Base-by-base conservation (phyloP, 176 grass and related monocot genomes). In the Aegilops bicornis region DNA sequence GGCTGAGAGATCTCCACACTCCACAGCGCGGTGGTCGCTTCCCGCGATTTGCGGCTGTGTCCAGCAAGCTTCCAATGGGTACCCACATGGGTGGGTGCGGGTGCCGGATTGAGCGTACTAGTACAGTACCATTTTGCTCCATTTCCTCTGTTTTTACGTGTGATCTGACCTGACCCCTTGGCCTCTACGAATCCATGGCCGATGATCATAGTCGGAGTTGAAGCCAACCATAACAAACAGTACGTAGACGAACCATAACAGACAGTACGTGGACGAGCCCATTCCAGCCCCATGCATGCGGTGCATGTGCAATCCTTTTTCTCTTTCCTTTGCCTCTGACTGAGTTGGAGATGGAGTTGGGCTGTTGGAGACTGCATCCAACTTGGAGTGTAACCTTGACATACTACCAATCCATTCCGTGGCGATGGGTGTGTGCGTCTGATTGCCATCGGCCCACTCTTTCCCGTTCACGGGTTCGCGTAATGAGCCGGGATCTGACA, bases 11-110 rank as follows among this genome's bases (percentile, higher is more conserved):
- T 35, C 71, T 84, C 77, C 66, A 73, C 36, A 30, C 30, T 19
- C 69, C 67, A 70, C 67, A 70, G 67, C 54, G 72, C 29, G 15
- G 72, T 64, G 76, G 83, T 91, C 80, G 84, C 67, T 16, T 59
- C 78, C 91, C 93, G 87, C 64, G 87, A 93, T 83, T 80, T 80
- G 85, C 83, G 91, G 88, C 19, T 40, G 84, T 91, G 79, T 86
- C 81, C 58, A 81, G 83, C 79, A 88, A 86, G 77, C 84, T 70
- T 86, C 87, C 87, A 90, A 80, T 81, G 69, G 87, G 63, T 73
- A 68, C 82, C 66, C 93, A 98, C 89, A 95, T 93, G 91, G 88
- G 14, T 4, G 58, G 10, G 4, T 40, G 64, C 31, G 15, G 65
- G 7, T 35, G 8, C 32, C 36, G 43, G 48, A 17, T 48, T 52